These are phyloP conservation scores for Zopfochytrium polystomum DNA, from an alignment of 371 early-diverging fungal genomes.

Conservation along the genomic window DNA sequence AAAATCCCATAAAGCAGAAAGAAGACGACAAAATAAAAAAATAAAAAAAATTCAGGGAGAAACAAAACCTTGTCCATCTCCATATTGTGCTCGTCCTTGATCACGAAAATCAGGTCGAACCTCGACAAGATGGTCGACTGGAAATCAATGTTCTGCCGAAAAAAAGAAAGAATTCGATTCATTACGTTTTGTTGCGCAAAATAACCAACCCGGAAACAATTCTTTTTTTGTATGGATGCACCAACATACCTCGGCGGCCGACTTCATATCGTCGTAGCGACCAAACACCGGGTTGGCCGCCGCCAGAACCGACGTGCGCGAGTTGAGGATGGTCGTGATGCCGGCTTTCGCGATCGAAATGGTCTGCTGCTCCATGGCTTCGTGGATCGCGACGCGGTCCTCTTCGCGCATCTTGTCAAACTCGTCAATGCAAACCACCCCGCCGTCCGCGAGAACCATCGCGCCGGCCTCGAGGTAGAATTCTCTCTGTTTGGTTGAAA, in stretches of 20 bases:
- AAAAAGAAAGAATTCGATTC: not conserved
- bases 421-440: conserved; percentile 99
- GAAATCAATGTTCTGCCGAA: conserved; percentile 94
- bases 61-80: conserved; percentile 44
- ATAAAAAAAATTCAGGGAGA: not conserved
- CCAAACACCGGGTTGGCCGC: conserved; percentile 99
- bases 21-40: not conserved
- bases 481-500: conserved; percentile 63
- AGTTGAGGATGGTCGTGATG: conserved; percentile 99
- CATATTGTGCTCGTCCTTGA: conserved; percentile 56
- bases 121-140: conserved; percentile 98
- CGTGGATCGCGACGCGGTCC: conserved; percentile 99
- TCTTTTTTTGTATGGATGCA: no score
- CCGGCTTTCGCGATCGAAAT: conserved; percentile 99
- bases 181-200: not conserved
- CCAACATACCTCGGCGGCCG: conserved; percentile 76
- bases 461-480: conserved; percentile 99
- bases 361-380: conserved; percentile 99
- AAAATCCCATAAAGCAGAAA: not conserved
- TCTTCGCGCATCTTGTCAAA: conserved; percentile 99
- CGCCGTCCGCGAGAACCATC: conserved; percentile 99
- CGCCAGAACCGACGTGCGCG: conserved; percentile 97
- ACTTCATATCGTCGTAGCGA: conserved; percentile 98
- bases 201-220: not conserved
- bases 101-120: conserved; percentile 95